Base-by-base conservation (phyloP, 208 protist genomes). In the Wallacemonas sp. region DNA sequence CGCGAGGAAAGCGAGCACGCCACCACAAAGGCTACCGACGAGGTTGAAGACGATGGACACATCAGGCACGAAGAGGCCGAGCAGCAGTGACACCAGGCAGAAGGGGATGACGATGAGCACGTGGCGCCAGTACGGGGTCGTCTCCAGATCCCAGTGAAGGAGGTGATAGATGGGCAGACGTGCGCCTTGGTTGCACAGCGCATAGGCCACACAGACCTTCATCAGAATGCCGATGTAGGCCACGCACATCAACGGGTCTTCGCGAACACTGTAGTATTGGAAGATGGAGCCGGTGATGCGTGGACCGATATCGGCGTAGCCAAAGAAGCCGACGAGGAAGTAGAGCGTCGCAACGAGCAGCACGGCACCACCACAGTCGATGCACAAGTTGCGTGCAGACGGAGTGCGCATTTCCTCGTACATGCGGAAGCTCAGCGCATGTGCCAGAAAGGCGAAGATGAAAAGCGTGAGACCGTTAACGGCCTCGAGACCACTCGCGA, bases 31-130 rank as follows among this genome's bases (percentile, higher is more conserved):
- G 41, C 68, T 70, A 22, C 87, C 83, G 22, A 87, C 50, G 26
- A 93, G 58, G 17, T 76, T 71, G 69, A 91, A 85, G 15, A 87
- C 83, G 42, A 86, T 76, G 42, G 71, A 81, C 62, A 93, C 74
- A 53, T 83, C 71, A 2, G 83, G 83, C 44, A 91, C 71, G 45
- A 89, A 81, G 17, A 93, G 30, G 15, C 81, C 87, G 2, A 75
- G 32, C 29, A 87, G 30, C 3, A 89, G 73, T 34, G 79, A 63
- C 24, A 45, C 39, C 9, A 68, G 21, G 44, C 66, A 50, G 39
- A 75, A 42, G 19, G 53, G 41, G 21, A 76, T 53, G 3, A 65
- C 67, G 50, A 79, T 57, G 59, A 61, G 41, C 17, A 74, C 27
- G 41, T 84, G 61, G 53, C 71, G 60, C 66, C 62, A 79, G 54